Base-by-base conservation (phyloP, 108 stramenopile species). In the Nitzschia sp. region DNA sequence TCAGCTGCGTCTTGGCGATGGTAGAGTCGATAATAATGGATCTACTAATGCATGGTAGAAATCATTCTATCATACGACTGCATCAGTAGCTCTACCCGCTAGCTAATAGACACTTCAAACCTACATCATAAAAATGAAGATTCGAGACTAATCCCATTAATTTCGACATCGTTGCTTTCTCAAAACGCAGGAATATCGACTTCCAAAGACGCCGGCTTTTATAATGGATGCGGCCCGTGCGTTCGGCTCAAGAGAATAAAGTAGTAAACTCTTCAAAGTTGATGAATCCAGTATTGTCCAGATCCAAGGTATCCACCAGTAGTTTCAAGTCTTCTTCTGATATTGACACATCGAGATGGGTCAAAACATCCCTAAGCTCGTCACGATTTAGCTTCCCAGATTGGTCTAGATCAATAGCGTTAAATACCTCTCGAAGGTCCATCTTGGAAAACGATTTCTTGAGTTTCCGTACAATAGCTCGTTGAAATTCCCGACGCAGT, bases 251-350 rank as follows among this genome's bases (percentile, higher is more conserved):
- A 15, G 56, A 36, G 53, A 88, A 88, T 24, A 88, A 70, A 29
- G 73, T 83, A n/a, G 51, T 66, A 48, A 88, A 88, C 35, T 88
- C 87, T 31, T 88, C 82, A 65, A 81, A 88, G 33, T 46, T 59
- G 42, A 85, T 63, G 24, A 63, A 42, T 0, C 84, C 84, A 57
- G 68, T 63, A 24, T 64, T 30, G 30, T 80, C 77, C 57, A 88
- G 64, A 71, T 88, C 87, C 35, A 88, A 54, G 5, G 83, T 71
- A 31, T 82, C 67, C 77, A 88, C 71, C 71, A 88, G 70, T 15
- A 29, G 25, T 25, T 81, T 59, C n/a, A 88, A 36, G 29, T 88
- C 84, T 18, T 49, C 55, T 38, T 88, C 87, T 5, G 84, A 69
- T 26, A 83, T 63, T 30, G 75, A 59, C 42, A 66, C 59, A 48